A percentile compares a stretch with the other conserved stretches of the same genome.
phyloP scores from a whole-genome alignment of 441 rosid genomes.

The Euphorbia schlechtendalii region DNA sequence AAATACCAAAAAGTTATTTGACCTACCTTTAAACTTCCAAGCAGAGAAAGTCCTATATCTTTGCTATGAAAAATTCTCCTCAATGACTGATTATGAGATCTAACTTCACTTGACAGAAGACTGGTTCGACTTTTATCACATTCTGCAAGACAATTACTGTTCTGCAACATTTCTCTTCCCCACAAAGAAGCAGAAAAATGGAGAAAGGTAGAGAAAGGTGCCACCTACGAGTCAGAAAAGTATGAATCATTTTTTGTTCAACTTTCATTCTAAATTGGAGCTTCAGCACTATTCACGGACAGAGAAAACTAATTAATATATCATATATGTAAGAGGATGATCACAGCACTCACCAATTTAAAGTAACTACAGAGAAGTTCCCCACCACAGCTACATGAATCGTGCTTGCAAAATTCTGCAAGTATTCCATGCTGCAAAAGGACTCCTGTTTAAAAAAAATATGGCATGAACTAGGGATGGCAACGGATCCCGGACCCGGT shows the following conservation, averaged over 20 bases:
- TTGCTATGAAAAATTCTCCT: constrained; percentile 51
- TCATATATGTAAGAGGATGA: background rate
- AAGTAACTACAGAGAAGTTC: constrained; percentile 41
- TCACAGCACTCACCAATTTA: constrained; percentile 47
- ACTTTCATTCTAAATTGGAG: background rate
- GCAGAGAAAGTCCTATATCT: constrained; percentile 47
- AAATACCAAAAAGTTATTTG: constrained; percentile 12
- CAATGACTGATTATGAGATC: constrained; percentile 29
- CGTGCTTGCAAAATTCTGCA: constrained; percentile 57
- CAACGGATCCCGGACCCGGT: too few species aligned
- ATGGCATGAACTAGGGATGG: too few species aligned
- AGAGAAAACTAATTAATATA: constrained; percentile 2
- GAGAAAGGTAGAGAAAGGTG: constrained; percentile 60
- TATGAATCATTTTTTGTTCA: constrained; percentile 11
- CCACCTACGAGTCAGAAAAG: constrained; percentile 44
- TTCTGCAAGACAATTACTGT: constrained; percentile 16
- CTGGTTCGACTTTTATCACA: constrained; percentile 17
- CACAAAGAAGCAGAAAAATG: constrained; percentile 46
- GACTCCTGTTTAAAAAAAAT: constrained; percentile 13
- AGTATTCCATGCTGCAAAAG: constrained; percentile 62
- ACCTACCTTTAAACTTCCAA: constrained; percentile 73
- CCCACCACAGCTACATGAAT: constrained; percentile 45
- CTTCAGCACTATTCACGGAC: constrained; percentile 2
- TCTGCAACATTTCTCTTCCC: constrained; percentile 29
- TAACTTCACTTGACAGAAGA: constrained; percentile 24